phyloP scores from a whole-genome alignment of 2,329 filamentous ascomycete species.

The Epicoccum sorghinum region DNA sequence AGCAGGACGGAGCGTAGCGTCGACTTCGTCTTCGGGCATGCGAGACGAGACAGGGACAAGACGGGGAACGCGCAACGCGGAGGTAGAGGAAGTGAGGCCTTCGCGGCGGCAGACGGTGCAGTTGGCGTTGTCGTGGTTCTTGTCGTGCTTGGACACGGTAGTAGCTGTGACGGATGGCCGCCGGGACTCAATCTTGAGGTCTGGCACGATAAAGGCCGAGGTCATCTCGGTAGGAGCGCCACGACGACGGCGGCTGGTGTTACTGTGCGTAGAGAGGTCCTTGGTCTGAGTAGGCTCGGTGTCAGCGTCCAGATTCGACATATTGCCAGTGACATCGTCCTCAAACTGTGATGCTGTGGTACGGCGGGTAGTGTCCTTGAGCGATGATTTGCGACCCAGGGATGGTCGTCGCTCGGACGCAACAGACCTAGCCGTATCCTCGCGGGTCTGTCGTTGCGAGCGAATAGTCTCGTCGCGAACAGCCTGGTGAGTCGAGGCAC shows the following conservation, averaged over 20 bases:
- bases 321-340: slow-evolving; percentile 44
- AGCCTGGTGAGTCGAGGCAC: slow-evolving; percentile 34
- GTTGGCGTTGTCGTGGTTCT: slow-evolving; percentile 59
- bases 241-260: slow-evolving; percentile 57
- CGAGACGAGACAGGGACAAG: slow-evolving; percentile 59
- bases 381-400: slow-evolving; percentile 60
- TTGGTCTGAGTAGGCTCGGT: slow-evolving; percentile 39
- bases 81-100: slow-evolving; percentile 36
- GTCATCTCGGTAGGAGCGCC: slow-evolving; percentile 62
- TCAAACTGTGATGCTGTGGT: slow-evolving; percentile 39
- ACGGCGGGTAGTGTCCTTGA: slow-evolving; percentile 56
- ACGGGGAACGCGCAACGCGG: slow-evolving; percentile 53
- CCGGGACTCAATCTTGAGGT: slow-evolving; percentile 60
- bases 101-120: slow-evolving; percentile 63
- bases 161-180: slow-evolving; percentile 31
- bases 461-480: slow-evolving; percentile 48
- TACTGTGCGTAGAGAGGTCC: slow-evolving; percentile 55
- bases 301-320: slow-evolving; percentile 35
- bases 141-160: slow-evolving; percentile 35
- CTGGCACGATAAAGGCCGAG: slow-evolving; percentile 68
- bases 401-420: slow-evolving; percentile 47
- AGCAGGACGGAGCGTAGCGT: slow-evolving; percentile 64
- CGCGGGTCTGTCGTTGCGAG: slow-evolving; percentile 45
- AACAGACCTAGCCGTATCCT: slow-evolving; percentile 49
- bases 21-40: slow-evolving; percentile 57